These are phyloP conservation scores for Pythium grandisporangium DNA, from an alignment of 352 stramenopile species.

Conservation along the genomic window DNA sequence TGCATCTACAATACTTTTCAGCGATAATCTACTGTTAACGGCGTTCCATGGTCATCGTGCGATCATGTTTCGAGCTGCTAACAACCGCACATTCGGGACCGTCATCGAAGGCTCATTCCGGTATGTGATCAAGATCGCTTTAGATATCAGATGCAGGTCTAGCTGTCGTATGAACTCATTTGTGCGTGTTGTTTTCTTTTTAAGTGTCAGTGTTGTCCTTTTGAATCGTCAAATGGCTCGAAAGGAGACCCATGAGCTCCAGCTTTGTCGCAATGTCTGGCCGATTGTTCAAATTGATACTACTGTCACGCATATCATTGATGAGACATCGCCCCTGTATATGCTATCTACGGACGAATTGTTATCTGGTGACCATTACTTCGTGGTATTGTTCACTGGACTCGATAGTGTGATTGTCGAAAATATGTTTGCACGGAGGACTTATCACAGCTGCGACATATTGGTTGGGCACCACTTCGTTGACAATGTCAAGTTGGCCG, in stretches of 20 bases:
- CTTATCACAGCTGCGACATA: slow-evolving; percentile 51
- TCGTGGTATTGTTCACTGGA: slow-evolving; percentile 45
- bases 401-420: slow-evolving; percentile 43
- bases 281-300: slow-evolving; percentile 47
- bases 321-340: slow-evolving; percentile 37
- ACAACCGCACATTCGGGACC: slow-evolving; percentile 37
- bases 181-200: too few relatives aligned
- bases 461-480: slow-evolving; percentile 50
- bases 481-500: slow-evolving; percentile 45
- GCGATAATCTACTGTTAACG: slow-evolving; percentile 34
- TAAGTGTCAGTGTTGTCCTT: slow-evolving; percentile 40
- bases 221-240: slow-evolving; percentile 30
- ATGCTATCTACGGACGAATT: slow-evolving; percentile 31
- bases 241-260: slow-evolving; percentile 41
- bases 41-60: slow-evolving; percentile 37
- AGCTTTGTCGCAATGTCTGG: slow-evolving; percentile 52
- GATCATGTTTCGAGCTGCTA: slow-evolving; percentile 50
- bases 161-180: too few relatives aligned
- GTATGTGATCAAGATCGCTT: too few relatives aligned
- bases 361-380: slow-evolving; percentile 37
- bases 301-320: slow-evolving; percentile 46
- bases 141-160: too few relatives aligned
- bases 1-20: slow-evolving; percentile 35
- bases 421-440: slow-evolving; percentile 49
- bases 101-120: slow-evolving; percentile 51